phyloP scores from a whole-genome alignment of 371 early-diverging fungal genomes.

The Mortierella sp. region DNA sequence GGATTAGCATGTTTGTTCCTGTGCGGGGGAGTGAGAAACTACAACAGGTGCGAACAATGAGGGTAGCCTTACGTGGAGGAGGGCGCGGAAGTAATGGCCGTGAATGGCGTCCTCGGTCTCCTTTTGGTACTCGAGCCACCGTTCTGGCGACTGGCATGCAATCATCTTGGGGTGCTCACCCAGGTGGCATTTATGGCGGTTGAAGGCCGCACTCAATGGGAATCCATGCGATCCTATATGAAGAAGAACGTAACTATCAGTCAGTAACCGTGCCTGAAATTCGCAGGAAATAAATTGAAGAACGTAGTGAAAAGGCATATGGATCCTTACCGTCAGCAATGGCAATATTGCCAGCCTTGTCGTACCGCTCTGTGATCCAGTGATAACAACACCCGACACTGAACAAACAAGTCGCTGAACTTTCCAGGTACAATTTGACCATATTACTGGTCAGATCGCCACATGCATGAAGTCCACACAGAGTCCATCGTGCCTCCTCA shows the following conservation, averaged over 20 bases:
- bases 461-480: constrained; percentile 91
- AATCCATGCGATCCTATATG: constrained; percentile 39
- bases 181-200: constrained; percentile 57
- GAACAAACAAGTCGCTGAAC: constrained; percentile 76
- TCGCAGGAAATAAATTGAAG: neutral
- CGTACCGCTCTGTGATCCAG: constrained; percentile 57
- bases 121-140: constrained; percentile 75
- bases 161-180: constrained; percentile 84
- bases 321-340: constrained; percentile 69
- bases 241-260: neutral
- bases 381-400: constrained; percentile 93
- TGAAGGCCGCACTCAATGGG: constrained; percentile 51
- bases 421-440: constrained; percentile 78
- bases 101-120: constrained; percentile 73
- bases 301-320: too few species aligned
- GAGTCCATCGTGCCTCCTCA: constrained; percentile 68
- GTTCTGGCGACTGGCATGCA: constrained; percentile 87
- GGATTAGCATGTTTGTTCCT: neutral
- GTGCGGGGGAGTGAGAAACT: too few species aligned
- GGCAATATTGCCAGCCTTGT: constrained; percentile 65
- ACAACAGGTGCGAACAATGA: too few species aligned
- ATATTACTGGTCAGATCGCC: constrained; percentile 85
- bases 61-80: constrained; percentile 60
- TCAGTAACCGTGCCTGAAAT: neutral
- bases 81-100: constrained; percentile 81